Evolutionary conservation across 192 early-diverging fungal genomes (phyloP).

Genomic region (Coemansia sp.): DNA sequence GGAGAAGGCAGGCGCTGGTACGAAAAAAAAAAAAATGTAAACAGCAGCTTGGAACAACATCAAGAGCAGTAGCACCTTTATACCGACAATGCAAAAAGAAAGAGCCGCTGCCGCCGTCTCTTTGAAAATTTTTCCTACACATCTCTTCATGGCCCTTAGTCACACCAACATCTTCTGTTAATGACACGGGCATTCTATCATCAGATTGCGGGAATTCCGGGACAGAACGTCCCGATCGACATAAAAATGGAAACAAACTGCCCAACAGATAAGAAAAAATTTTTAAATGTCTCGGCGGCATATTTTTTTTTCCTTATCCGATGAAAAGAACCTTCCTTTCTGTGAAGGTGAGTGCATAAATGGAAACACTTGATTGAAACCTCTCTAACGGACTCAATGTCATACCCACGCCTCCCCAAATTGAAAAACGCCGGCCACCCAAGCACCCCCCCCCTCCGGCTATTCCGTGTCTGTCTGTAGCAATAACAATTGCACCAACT

Average conservation of each 20-base stretch:
- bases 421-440: constrained; percentile 3
- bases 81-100: neutral
- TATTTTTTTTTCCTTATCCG: constrained; percentile 6
- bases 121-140: neutral
- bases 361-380: neutral
- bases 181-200: neutral
- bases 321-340: neutral
- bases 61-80: neutral
- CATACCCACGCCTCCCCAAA: neutral
- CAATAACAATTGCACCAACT: neutral
- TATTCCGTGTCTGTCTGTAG: neutral
- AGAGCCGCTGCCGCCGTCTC: too few relatives aligned
- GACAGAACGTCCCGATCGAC: neutral
- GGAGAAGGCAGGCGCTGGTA: neutral
- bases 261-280: neutral
- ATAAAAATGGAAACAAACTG: neutral
- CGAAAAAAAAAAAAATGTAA: constrained; percentile 8
- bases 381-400: too few relatives aligned
- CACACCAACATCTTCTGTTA: too few relatives aligned
- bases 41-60: neutral
- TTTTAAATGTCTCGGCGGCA: too few relatives aligned
- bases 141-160: too few relatives aligned
- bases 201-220: constrained; percentile 12
- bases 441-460: neutral
- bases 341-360: neutral